These are phyloP conservation scores for Termitomyces eurrhizus DNA, from an alignment of 768 basidiomycete genomes.

Conservation along the genomic window DNA sequence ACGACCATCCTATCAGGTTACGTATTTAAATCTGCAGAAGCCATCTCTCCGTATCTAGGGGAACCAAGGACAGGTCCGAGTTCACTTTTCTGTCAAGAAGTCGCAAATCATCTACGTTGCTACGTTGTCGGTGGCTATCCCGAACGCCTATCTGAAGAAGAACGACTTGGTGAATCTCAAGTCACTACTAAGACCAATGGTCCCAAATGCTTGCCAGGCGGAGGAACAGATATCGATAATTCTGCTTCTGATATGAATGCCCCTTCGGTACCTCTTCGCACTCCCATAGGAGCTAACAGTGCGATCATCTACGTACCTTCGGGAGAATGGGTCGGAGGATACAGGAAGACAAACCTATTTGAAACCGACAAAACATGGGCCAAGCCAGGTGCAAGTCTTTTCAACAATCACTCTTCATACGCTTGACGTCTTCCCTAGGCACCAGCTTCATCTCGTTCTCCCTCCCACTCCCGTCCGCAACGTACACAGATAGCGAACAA, in stretches of 20 bases:
- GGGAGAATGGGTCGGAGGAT: conserved; percentile 61
- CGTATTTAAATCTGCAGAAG: conserved; percentile 61
- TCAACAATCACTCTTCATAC: not conserved
- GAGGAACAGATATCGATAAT: conserved; percentile 4
- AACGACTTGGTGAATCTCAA: conserved; percentile 9
- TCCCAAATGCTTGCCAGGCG: conserved; percentile 11
- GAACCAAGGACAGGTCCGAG: conserved; percentile 68
- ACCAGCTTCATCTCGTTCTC: conserved; percentile 50
- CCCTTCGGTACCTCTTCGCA: not conserved
- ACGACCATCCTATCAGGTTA: conserved; percentile 54
- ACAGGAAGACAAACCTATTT: conserved; percentile 83
- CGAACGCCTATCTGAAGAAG: conserved; percentile 40
- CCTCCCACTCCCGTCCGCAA: conserved; percentile 1
- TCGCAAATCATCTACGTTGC: conserved; percentile 62
- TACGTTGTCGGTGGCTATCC: conserved; percentile 84
- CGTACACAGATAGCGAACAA: not conserved
- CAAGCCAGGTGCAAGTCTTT: conserved; percentile 51
- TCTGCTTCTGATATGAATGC: not conserved
- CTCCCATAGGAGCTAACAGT: conserved; percentile 60
- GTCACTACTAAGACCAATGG: conserved; percentile 1
- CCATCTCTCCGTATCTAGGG: conserved; percentile 76
- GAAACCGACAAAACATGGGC: conserved; percentile 82
- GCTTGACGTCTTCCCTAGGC: conserved; percentile 35
- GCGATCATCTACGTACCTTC: conserved; percentile 63
- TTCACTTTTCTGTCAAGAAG: conserved; percentile 63